Evolutionary conservation across 257 asterid genomes (phyloP).

Genomic region (Solanum megistacrolobum): DNA sequence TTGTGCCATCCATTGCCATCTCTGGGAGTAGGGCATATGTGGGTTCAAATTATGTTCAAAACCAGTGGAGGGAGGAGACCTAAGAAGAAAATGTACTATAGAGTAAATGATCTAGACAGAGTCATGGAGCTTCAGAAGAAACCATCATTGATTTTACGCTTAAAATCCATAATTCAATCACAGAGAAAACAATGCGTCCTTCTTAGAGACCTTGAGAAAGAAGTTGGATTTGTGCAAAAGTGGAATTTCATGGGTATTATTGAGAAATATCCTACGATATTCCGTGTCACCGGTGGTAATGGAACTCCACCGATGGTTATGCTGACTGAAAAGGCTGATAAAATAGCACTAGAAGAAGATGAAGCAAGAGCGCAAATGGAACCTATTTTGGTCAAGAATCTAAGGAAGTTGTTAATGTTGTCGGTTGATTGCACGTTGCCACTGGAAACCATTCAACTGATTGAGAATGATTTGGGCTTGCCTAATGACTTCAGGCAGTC

Average conservation of each 20-base stretch:
- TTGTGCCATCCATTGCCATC: background rate
- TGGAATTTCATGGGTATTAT: constrained; percentile 83
- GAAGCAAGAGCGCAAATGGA: constrained; percentile 52
- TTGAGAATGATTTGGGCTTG: constrained; percentile 61
- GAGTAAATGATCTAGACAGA: constrained; percentile 72
- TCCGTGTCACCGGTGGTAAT: constrained; percentile 46
- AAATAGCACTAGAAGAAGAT: constrained; percentile 47
- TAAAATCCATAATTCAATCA: constrained; percentile 64
- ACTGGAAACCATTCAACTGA: constrained; percentile 44
- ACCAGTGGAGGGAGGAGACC: constrained; percentile 59
- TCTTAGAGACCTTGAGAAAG: constrained; percentile 94
- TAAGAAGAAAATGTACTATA: constrained; percentile 67
- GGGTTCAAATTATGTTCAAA: constrained; percentile 40
- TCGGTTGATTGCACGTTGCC: constrained; percentile 79
- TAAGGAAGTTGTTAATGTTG: constrained; percentile 80
- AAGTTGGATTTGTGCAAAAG: constrained; percentile 87
- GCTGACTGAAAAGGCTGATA: constrained; percentile 57
- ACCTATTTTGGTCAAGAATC: constrained; percentile 61
- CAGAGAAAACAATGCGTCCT: constrained; percentile 47
- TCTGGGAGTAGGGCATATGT: constrained; percentile 11
- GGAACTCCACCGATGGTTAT: constrained; percentile 60
- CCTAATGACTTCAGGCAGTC: constrained; percentile 61
- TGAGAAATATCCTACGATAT: constrained; percentile 67
- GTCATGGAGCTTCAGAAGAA: constrained; percentile 86
- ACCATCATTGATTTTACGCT: constrained; percentile 57